These are phyloP conservation scores for Entomortierella beljakovae DNA, from an alignment of 192 early-diverging fungal genomes.

Conservation along the genomic window DNA sequence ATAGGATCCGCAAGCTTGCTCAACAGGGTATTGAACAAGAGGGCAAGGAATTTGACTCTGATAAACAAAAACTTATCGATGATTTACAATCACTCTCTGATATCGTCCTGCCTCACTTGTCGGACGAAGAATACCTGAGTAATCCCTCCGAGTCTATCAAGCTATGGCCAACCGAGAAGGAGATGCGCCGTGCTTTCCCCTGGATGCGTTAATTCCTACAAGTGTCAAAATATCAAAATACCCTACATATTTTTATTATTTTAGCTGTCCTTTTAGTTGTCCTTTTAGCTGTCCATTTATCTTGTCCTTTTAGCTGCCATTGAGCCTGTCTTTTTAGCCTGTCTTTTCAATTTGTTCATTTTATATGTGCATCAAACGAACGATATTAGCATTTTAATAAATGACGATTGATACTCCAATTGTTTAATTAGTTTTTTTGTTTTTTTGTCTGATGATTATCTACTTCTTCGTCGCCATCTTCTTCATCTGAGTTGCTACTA, in stretches of 20 bases:
- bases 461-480: not conserved
- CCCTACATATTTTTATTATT: not conserved
- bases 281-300: conserved; percentile 1
- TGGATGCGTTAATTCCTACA: conserved; percentile 51
- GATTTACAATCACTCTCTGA: conserved; percentile 43
- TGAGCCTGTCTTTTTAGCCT: too few species aligned
- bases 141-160: conserved; percentile 32
- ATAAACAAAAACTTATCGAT: conserved; percentile 19
- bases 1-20: conserved; percentile 34
- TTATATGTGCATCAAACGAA: not conserved
- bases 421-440: not conserved
- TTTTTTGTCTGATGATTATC: not conserved
- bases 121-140: conserved; percentile 41
- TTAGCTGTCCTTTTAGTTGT: not conserved
- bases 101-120: conserved; percentile 46
- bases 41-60: conserved; percentile 20
- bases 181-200: conserved; percentile 41
- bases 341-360: not conserved
- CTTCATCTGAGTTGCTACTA: not conserved
- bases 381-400: not conserved
- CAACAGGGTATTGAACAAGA: conserved; percentile 41
- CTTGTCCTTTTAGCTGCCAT: conserved; percentile 1
- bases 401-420: too few species aligned
- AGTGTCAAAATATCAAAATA: too few species aligned
- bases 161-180: conserved; percentile 44